A percentile compares a stretch with the other conserved stretches of the same genome.
Conservation (phyloP, 208 protist genomes). For the Wallacemonas sp. region DNA sequence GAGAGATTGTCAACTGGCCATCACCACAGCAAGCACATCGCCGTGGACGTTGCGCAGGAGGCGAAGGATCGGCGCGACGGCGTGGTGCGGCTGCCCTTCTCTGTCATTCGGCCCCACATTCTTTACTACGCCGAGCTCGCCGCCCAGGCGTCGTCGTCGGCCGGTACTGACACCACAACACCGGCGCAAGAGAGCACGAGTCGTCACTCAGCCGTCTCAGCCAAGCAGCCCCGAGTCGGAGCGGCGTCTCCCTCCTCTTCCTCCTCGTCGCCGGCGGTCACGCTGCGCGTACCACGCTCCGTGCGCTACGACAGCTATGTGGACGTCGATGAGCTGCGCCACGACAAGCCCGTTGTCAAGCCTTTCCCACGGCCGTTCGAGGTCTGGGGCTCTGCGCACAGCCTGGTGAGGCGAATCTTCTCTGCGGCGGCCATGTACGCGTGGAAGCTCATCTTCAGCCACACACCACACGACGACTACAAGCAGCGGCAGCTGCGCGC, state of each 20-base stretch:
- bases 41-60: background rate
- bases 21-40: background rate
- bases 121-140: constrained; percentile 9
- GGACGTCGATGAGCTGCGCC: constrained; percentile 56
- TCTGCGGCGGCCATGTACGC: constrained; percentile 79
- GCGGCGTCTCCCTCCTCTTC: constrained; percentile 9
- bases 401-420: constrained; percentile 60
- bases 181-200: too few species aligned
- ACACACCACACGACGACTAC: constrained; percentile 87
- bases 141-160: too few species aligned
- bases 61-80: constrained; percentile 17
- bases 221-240: too few species aligned
- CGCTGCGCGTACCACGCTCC: background rate
- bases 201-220: too few species aligned
- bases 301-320: constrained; percentile 64
- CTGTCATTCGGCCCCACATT: constrained; percentile 15
- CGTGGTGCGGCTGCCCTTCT: constrained; percentile 17
- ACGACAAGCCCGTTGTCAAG: constrained; percentile 44
- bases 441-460: constrained; percentile 91
- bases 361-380: constrained; percentile 72
- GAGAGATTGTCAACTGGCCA: background rate
- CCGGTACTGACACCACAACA: too few species aligned
- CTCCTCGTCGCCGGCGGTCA: background rate
- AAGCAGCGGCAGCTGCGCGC: constrained; percentile 81
- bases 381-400: constrained; percentile 68